Conservation (phyloP, 805 yeast genomes). For the Maudiozyma bulderi region DNA sequence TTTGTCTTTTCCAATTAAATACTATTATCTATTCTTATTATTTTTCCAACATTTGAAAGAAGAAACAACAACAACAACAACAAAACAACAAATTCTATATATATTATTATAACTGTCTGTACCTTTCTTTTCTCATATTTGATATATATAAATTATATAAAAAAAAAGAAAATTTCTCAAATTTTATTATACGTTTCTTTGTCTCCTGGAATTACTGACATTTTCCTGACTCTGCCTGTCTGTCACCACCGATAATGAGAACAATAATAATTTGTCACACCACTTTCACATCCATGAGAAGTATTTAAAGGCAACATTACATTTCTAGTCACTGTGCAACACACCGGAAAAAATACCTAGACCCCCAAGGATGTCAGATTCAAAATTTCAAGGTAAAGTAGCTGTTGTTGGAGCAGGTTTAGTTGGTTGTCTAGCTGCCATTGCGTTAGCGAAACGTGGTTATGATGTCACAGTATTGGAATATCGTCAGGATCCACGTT, state of each 20-base stretch:
- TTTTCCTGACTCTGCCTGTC: too few relatives aligned
- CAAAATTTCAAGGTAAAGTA: constrained; percentile 16
- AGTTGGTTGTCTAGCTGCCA: constrained; percentile 76
- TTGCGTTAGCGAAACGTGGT: constrained; percentile 69
- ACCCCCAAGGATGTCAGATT: not conserved
- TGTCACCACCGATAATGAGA: too few relatives aligned
- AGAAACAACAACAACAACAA: not conserved
- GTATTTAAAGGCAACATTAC: too few relatives aligned
- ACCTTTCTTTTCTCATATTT: too few relatives aligned
- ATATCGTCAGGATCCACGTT: constrained; percentile 57
- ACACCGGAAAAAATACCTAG: not conserved
- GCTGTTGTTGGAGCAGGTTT: constrained; percentile 84
- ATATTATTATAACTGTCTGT: not conserved
- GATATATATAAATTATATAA: too few relatives aligned
- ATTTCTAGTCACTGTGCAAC: not conserved
- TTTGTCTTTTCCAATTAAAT: not conserved
- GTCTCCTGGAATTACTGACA: too few relatives aligned
- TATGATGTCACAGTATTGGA: constrained; percentile 66
- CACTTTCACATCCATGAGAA: too few relatives aligned
- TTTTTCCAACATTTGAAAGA: not conserved
- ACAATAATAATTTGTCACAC: too few relatives aligned
- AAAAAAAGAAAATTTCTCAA: too few relatives aligned
- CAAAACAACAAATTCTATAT: not conserved
- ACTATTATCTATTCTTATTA: constrained; percentile 1
- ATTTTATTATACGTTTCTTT: too few relatives aligned